A percentile compares a stretch with the other conserved stretches of the same genome.
Conservation (phyloP, 805 yeast species). For the Priceomyces carsonii region DNA sequence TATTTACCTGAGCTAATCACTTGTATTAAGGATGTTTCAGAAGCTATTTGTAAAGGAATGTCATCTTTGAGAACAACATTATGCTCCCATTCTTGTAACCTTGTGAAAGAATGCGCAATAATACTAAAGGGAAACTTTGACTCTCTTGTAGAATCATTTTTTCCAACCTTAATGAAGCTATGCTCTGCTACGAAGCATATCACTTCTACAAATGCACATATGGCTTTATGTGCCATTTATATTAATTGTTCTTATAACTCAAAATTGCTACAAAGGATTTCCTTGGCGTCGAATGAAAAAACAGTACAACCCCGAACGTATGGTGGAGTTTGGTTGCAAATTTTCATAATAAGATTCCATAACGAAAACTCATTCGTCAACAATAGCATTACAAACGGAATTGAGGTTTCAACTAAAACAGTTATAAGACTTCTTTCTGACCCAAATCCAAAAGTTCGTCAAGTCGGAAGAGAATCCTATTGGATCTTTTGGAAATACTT, state of each 20-base stretch:
- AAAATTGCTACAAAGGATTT: conserved; percentile 52
- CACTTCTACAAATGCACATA: conserved; percentile 58
- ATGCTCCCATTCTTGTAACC: conserved; percentile 70
- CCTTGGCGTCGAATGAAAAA: conserved; percentile 61
- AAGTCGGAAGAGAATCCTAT: conserved; percentile 66
- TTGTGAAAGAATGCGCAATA: conserved; percentile 66
- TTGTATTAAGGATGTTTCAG: conserved; percentile 33
- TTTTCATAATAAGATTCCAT: conserved; percentile 55
- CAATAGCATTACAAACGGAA: conserved; percentile 23
- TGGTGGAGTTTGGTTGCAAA: conserved; percentile 69
- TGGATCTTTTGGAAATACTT: conserved; percentile 66
- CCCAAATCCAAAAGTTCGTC: conserved; percentile 80
- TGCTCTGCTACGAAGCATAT: conserved; percentile 64
- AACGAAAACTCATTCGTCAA: conserved; percentile 28
- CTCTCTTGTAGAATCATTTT: conserved; percentile 48
- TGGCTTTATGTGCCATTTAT: conserved; percentile 55
- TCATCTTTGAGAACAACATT: conserved; percentile 83
- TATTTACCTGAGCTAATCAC: conserved; percentile 40
- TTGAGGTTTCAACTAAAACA: conserved; percentile 50
- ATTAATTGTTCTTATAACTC: conserved; percentile 54
- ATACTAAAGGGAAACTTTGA: conserved; percentile 43
- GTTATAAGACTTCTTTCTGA: conserved; percentile 67
- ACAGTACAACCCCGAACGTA: conserved; percentile 69
- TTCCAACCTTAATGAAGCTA: conserved; percentile 51
- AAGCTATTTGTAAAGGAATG: conserved; percentile 64